Percentiles rank a stretch among this genome's conserved stretches.
Conservation (phyloP, 2,329 filamentous ascomycete species). For the Pyrenochaeta sp. region DNA sequence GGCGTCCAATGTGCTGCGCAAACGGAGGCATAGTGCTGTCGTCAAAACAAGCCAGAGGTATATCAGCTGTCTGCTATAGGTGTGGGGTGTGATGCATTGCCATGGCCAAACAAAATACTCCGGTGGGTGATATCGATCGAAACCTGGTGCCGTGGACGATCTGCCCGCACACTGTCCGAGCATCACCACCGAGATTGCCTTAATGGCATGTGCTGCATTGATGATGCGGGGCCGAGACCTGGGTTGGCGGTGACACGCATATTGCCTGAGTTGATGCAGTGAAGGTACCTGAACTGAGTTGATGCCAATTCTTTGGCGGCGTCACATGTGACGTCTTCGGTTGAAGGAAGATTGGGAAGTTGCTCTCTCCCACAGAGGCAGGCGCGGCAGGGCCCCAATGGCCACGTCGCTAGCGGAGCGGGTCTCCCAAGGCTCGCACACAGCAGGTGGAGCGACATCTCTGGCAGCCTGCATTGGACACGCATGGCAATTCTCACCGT, state of each 20-base stretch:
- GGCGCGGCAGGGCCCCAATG: conserved; percentile 13
- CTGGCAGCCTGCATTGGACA: conserved; percentile 13
- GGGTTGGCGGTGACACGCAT: conserved; percentile 37
- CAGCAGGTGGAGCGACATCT: conserved; percentile 16
- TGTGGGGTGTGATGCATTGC: conserved; percentile 29
- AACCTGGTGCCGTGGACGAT: conserved; percentile 44
- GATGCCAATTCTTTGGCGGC: neutral
- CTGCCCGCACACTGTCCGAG: conserved; percentile 48
- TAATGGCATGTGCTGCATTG: conserved; percentile 26
- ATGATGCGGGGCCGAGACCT: conserved; percentile 39
- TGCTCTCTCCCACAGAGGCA: conserved; percentile 5
- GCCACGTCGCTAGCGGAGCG: conserved; percentile 9
- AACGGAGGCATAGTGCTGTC: conserved; percentile 30
- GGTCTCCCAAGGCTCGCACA: conserved; percentile 5
- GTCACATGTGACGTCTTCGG: conserved; percentile 4
- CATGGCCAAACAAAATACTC: conserved; percentile 44
- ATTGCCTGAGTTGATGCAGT: conserved; percentile 20
- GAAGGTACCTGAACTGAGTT: conserved; percentile 1
- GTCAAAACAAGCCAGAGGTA: conserved; percentile 34
- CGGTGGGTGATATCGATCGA: conserved; percentile 45
- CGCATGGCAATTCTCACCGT: conserved; percentile 8
- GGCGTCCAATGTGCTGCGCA: conserved; percentile 35
- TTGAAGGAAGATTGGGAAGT: conserved; percentile 1
- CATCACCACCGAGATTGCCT: conserved; percentile 37
- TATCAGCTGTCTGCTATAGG: conserved; percentile 33